These are phyloP conservation scores for Suhomyces sp. DNA, from an alignment of 805 yeast genomes.

Conservation along the genomic window DNA sequence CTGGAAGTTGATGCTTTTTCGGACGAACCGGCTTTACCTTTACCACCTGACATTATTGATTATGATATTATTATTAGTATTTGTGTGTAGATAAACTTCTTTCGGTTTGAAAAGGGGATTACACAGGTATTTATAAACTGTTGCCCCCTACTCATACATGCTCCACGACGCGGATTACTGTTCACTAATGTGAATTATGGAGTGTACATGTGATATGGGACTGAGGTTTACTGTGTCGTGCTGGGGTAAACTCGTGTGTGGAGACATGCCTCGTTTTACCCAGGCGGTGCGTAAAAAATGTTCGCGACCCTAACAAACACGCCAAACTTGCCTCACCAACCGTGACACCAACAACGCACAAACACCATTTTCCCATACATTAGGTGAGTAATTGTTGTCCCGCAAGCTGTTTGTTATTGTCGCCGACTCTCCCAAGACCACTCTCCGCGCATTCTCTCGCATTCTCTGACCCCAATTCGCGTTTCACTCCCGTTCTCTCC, in stretches of 20 bases:
- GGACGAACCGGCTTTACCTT: slow-evolving; percentile 45
- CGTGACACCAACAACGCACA: slow-evolving; percentile 1
- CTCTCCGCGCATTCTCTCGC: slow-evolving; percentile 2
- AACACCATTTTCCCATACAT: neutral
- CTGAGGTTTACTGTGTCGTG: slow-evolving; percentile 1
- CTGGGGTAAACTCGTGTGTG: slow-evolving; percentile 3
- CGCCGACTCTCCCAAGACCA: slow-evolving; percentile 7
- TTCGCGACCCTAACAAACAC: too few species aligned
- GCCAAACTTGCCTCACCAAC: slow-evolving; percentile 4
- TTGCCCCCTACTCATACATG: slow-evolving; percentile 4
- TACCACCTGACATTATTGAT: slow-evolving; percentile 18
- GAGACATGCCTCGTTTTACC: slow-evolving; percentile 4
- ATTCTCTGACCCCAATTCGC: too few species aligned
- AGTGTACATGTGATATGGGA: too few species aligned
- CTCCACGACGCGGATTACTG: too few species aligned
- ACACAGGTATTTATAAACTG: slow-evolving; percentile 4
- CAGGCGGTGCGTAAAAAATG: slow-evolving; percentile 4
- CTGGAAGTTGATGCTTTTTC: slow-evolving; percentile 51
- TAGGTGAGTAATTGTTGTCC: slow-evolving; percentile 3
- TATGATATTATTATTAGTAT: slow-evolving; percentile 2
- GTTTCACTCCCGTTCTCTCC: neutral
- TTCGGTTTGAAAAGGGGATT: too few species aligned
- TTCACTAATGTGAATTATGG: too few species aligned
- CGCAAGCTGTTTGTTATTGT: slow-evolving; percentile 1
- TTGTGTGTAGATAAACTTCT: slow-evolving; percentile 2